Evolutionary conservation across 2,329 filamentous ascomycete species (phyloP), one percentile per base, ranked within the genome.

Genomic region (Microcyclosporella mali): DNA sequence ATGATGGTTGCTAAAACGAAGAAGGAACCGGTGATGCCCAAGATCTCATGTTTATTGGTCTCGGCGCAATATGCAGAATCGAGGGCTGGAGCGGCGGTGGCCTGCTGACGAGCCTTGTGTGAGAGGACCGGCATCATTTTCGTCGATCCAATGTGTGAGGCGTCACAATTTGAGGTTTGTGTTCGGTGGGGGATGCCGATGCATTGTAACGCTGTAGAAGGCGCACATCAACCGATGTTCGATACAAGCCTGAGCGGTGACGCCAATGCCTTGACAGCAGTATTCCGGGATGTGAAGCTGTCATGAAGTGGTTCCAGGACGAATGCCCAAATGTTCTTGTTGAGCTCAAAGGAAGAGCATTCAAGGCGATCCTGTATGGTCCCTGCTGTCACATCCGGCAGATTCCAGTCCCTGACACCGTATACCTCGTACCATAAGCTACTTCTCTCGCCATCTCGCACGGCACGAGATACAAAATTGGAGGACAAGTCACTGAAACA

Each of bases 11-110:
- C 55, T 4, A 50, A 31, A 6, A 37, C 37, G 25, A 47, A 31
- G 36, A 60, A 53, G 9, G 52, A 40, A 17, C 50, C 53, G 12
- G 53, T 56, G n/a, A 51, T 33, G 3, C 50, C 55, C 4, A 58
- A 46, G 6, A 60, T 52, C 16, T 49, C 45, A 16, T 37, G 30
- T 12, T 42, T 44, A 39, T 57, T 56, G 50, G 40, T 53, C 27
- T 52, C 54, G n/a, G 52, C 43, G 41, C 55, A 52, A 32, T 55
- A 56, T 10, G 43, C 54, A n/a, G 37, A 42, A 33, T 37, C 34
- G 19, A 47, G 44, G n/a, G n/a, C n/a, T 9, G 49, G 49, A 19
- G 51, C 33, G 4, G 19, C 31, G 38, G 27, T 14, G 21, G 33
- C 18, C 12, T 45, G 42, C 17, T 37, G 46, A 18, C 33, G 33